phyloP scores from a whole-genome alignment of 257 asterid genomes.

The Scutellaria minor region DNA sequence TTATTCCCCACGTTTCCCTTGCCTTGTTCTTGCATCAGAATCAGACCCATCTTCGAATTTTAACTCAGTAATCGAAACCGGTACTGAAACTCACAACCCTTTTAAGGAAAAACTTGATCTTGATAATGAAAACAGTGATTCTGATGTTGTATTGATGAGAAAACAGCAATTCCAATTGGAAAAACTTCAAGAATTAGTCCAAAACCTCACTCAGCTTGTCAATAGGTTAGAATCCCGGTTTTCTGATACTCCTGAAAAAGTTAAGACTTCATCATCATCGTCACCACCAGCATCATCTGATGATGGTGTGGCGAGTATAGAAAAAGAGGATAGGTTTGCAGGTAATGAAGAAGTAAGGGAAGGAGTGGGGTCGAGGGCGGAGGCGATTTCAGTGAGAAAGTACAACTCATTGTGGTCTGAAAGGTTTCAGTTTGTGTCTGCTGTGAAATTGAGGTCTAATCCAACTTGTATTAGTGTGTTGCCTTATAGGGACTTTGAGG shows the following conservation, averaged over 20 bases:
- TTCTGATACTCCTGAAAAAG: conserved; percentile 36
- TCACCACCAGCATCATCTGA: neutral
- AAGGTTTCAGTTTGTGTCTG: conserved; percentile 83
- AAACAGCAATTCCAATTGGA: conserved; percentile 69
- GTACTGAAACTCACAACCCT: conserved; percentile 24
- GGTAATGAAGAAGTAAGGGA: conserved; percentile 36
- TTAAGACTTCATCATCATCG: conserved; percentile 28
- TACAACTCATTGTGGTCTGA: conserved; percentile 89
- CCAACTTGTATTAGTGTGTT: conserved; percentile 72
- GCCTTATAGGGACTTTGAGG: conserved; percentile 82
- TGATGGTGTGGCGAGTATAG: conserved; percentile 33
- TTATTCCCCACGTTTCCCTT: conserved; percentile 39
- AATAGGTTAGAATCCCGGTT: conserved; percentile 69
- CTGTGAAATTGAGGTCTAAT: conserved; percentile 74
- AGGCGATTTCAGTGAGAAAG: conserved; percentile 58
- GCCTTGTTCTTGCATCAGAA: conserved; percentile 53
- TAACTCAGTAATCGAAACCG: conserved; percentile 34
- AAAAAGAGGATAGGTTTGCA: conserved; percentile 33
- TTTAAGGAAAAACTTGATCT: conserved; percentile 26
- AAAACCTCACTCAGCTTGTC: conserved; percentile 64
- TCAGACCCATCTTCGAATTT: conserved; percentile 41
- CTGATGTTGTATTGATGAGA: conserved; percentile 43
- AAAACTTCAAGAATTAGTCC: conserved; percentile 66
- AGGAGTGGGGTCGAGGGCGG: conserved; percentile 29
- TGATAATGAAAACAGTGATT: conserved; percentile 14